Base-by-base conservation (phyloP, 1,139 yeast genomes). In the Blastobotrys elegans region DNA sequence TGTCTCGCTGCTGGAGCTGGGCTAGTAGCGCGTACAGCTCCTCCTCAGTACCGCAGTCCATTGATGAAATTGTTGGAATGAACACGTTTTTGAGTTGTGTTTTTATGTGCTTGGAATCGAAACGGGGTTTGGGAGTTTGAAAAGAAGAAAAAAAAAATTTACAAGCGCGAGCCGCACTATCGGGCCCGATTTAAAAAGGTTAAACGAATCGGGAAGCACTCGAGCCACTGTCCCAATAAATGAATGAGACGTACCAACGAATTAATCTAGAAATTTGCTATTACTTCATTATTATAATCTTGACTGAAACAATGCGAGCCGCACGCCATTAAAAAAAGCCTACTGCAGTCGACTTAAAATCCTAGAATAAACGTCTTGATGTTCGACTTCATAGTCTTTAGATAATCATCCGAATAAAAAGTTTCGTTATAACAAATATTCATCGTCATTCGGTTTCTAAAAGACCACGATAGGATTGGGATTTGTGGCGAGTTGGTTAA, bases 21-120 rank as follows among this genome's bases (percentile, higher is more conserved):
- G 22, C 13, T 14, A 50, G 24, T 2, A 42, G 22, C 10, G 38
- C 43, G n/a, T 40, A 31, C 36, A 50, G 32, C 17, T 47, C 53
- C 18, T 46, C 47, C 24, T 47, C 53, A 14, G 48, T 41, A 29
- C 16, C 16, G 51, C 51, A 4, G 34, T 44, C 42, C 35, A 48
- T 34, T 18, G 41, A 21, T 38, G 34, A 18, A 14, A 31, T n/a
- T 22, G n/a, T 33, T 32, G 38, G n/a, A 14, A 17, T 30, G 33
- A 14, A 3, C 6, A 4, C 17, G 33, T 30, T 4, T 27, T 27
- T 27, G 8, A 27, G 30, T 13, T 27, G 11, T 27, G 30, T 27
- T 13, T 27, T 13, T 27, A 13, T 27, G 8, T 27, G 30, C 13
- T 27, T 27, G 30, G 13, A 27, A 27, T 8, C 13, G 30, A 27